These are phyloP conservation scores for Ceratobasidium sp. DNA, from an alignment of 1,284 basidiomycete species.

Conservation along the genomic window DNA sequence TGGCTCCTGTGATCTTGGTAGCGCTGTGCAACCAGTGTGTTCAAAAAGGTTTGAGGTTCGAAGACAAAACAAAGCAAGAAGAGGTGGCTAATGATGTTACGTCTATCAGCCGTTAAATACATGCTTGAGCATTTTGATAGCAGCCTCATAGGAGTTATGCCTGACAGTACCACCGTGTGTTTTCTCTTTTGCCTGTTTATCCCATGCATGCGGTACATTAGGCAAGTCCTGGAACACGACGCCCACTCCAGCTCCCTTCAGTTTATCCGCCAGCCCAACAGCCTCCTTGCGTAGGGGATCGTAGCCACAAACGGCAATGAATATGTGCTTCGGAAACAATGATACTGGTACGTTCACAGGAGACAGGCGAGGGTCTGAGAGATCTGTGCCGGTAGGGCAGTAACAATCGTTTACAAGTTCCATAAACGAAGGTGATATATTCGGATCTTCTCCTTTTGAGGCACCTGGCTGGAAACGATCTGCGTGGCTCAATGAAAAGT, in stretches of 20 bases:
- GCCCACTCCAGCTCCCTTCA: conserved; percentile 17
- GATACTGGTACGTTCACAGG: conserved; percentile 11
- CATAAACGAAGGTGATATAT: not conserved
- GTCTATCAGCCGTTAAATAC: not conserved
- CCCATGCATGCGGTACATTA: conserved; percentile 25
- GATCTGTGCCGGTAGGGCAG: conserved; percentile 7
- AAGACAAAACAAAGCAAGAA: no score
- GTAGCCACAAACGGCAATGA: conserved; percentile 30
- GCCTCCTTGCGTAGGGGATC: conserved; percentile 21
- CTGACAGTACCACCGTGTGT: conserved; percentile 7
- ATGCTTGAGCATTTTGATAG: conserved; percentile 4
- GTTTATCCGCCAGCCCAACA: conserved; percentile 4
- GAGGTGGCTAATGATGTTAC: no score
- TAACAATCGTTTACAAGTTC: conserved; percentile 10
- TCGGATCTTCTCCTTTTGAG: not conserved
- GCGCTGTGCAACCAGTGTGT: no score
- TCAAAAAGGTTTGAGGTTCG: no score
- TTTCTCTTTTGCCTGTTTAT: conserved; percentile 14
- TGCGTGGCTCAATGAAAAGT: conserved; percentile 17
- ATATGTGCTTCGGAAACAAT: conserved; percentile 12
- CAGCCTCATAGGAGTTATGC: conserved; percentile 20
- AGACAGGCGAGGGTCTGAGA: conserved; percentile 27
- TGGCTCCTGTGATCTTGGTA: no score
- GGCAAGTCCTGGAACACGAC: conserved; percentile 1
- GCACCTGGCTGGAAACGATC: not conserved